Base-by-base conservation (phyloP, 1,139 yeast genomes). In the Saccharomyces hybrid region DNA sequence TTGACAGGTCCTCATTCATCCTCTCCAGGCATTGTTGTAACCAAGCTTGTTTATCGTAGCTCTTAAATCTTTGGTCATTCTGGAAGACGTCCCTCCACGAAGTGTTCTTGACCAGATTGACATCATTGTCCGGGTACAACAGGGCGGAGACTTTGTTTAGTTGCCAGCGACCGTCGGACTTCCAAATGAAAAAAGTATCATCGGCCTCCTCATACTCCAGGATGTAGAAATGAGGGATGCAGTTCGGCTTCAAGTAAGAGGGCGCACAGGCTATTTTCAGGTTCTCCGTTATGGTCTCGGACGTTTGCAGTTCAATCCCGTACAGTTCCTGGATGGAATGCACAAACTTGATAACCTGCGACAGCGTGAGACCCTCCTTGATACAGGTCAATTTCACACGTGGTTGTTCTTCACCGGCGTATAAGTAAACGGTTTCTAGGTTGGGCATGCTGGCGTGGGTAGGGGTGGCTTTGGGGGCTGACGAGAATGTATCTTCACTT, bases 211-310 rank as follows among this genome's bases (percentile, higher is more conserved):
- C 63, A 46, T 57, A 67, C 41, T 66, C 70, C 13, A 67, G 50
- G 25, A 67, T 57, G 47, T 58, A 66, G 48, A 59, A 62, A 38
- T 38, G 44, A 16, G 44, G 44, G 5, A 16, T 38, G 8, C 3
- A 67, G 68, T 6, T 50, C 54, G 28, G 51, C 27, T 27, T 58
- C 57, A 25, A 55, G 52, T 34, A 51, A 50, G 23, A 34, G 47
- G 19, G 41, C 29, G 16, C 48, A 50, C 64, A 65, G 14, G 53
- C 49, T 41, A 67, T 54, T 54, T 65, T 66, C 44, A 67, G 54
- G 54, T 66, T 67, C 16, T 63, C 66, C 5, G 70, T 65, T 29
- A 65, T 64, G 5, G 70, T 67, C 49, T 59, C 66, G 7, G 58
- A 54, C 3, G 60, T 50, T n/a, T 55, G 55, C 25, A 66, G 59